A percentile compares a stretch with the other conserved stretches of the same genome.
phyloP scores from a whole-genome alignment of 2,329 filamentous ascomycete species.

The Tolypocladium capitatum region DNA sequence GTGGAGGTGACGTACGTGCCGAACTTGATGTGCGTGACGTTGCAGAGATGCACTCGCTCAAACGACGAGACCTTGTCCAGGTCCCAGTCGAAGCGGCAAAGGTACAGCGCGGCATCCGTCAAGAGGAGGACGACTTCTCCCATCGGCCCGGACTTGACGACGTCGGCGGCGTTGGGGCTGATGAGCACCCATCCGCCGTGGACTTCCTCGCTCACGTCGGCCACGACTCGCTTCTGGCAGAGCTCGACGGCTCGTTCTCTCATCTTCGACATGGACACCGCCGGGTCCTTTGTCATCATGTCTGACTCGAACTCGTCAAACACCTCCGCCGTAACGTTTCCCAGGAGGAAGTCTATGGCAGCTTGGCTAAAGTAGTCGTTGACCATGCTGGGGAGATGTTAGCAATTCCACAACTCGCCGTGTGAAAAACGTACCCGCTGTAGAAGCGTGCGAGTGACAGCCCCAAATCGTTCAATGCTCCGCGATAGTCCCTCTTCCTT shows the following conservation, averaged over 20 bases:
- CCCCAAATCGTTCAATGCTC: slow-evolving; percentile 81
- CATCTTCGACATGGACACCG: slow-evolving; percentile 72
- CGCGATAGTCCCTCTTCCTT: slow-evolving; percentile 77
- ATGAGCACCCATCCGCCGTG: slow-evolving; percentile 82
- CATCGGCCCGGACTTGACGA: slow-evolving; percentile 57
- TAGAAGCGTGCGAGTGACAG: slow-evolving; percentile 70
- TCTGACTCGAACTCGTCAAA: slow-evolving; percentile 92
- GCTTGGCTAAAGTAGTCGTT: slow-evolving; percentile 96
- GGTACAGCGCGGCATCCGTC: slow-evolving; percentile 74
- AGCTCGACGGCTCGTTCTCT: slow-evolving; percentile 83
- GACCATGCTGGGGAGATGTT: slow-evolving; percentile 57
- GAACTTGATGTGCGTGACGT: slow-evolving; percentile 58
- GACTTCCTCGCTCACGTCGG: slow-evolving; percentile 71
- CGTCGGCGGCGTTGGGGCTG: slow-evolving; percentile 59
- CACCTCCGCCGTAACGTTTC: slow-evolving; percentile 70
- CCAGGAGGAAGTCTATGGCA: slow-evolving; percentile 85
- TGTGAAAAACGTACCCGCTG: slow-evolving; percentile 38
- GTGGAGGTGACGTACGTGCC: slow-evolving; percentile 89
- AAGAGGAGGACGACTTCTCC: slow-evolving; percentile 82
- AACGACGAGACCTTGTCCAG: slow-evolving; percentile 90
- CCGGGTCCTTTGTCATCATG: slow-evolving; percentile 87
- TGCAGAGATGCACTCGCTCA: slow-evolving; percentile 67
- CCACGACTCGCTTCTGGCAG: slow-evolving; percentile 74
- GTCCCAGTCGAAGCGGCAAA: slow-evolving; percentile 88
- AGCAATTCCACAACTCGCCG: neutral